Evolutionary conservation across 108 stramenopile species (phyloP), one percentile per base, ranked within the genome.

Genomic region (Cyclotella distinguenda): DNA sequence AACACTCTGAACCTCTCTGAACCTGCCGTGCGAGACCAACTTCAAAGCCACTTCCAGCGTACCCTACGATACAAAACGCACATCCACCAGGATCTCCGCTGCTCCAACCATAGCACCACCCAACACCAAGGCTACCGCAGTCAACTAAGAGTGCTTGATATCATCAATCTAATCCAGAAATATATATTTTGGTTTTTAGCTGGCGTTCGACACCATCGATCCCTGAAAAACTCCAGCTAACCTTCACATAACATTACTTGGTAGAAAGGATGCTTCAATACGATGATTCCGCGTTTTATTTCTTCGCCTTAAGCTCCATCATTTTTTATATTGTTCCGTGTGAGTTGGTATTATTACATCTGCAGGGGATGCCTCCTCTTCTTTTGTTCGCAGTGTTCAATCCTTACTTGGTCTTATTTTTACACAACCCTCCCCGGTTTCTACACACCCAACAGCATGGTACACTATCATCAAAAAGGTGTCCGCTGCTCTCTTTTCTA

Each of bases 201-300:
- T n/a, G n/a, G n/a, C n/a, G n/a, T n/a, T n/a, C n/a, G n/a, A n/a
- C n/a, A n/a, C n/a, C n/a, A n/a, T n/a, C n/a, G n/a, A n/a, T n/a
- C n/a, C n/a, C n/a, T n/a, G n/a, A n/a, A n/a, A n/a, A n/a, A n/a
- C n/a, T n/a, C n/a, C n/a, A n/a, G n/a, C n/a, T n/a, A n/a, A n/a
- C n/a, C n/a, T n/a, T n/a, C n/a, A n/a, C n/a, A n/a, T n/a, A n/a
- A n/a, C n/a, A n/a, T n/a, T n/a, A n/a, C n/a, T n/a, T n/a, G n/a
- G n/a, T n/a, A 42, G 16, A 5, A 34, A 51, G 39, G 39, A 91
- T 91, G 90, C 82, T 97, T 32, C 90, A 97, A 58, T 97, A 97
- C 80, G 96, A 97, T 70, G 90, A 97, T 65, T 87, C 88, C 15
- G 96, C 91, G 30, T 95, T 93, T 65, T 93, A 95, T 56, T 97